Percentiles rank a stretch among this genome's conserved stretches.
Conservation (phyloP, 192 early-diverging fungal species). For the Backusella sp. region DNA sequence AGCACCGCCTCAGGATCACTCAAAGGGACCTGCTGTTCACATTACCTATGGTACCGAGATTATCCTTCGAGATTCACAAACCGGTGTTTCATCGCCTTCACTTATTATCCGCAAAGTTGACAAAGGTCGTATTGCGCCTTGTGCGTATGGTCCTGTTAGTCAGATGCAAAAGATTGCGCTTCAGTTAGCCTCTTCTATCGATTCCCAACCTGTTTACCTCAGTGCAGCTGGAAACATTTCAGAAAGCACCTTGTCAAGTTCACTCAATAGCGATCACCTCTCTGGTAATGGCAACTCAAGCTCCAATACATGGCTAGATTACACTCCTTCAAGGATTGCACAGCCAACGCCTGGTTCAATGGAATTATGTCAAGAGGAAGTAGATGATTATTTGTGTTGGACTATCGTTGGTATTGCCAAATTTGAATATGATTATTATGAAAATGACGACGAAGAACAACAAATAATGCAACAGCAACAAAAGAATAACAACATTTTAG, state of each 20-base stretch:
- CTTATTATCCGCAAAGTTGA: conserved; percentile 81
- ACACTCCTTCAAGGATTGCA: conserved; percentile 12
- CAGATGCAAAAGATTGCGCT: conserved; percentile 88
- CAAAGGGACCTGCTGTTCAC: not conserved
- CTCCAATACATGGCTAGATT: conserved; percentile 25
- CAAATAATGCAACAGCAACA: not conserved
- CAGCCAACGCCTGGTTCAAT: not conserved
- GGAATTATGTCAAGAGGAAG: conserved; percentile 33
- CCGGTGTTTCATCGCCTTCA: conserved; percentile 64
- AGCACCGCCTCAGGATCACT: not conserved
- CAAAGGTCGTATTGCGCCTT: conserved; percentile 65
- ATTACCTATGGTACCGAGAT: conserved; percentile 68
- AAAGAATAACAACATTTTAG: not conserved
- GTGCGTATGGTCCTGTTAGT: conserved; percentile 71
- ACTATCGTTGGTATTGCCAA: conserved; percentile 79
- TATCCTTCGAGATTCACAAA: conserved; percentile 62
- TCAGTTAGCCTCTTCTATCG: conserved; percentile 37
- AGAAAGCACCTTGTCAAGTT: conserved; percentile 5
- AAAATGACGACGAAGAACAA: conserved; percentile 5
- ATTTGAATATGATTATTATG: conserved; percentile 37
- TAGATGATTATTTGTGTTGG: conserved; percentile 84
- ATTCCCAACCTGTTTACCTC: conserved; percentile 24
- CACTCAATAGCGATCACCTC: not conserved
- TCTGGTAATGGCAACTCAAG: not conserved
- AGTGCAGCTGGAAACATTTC: conserved; percentile 32